These are phyloP conservation scores for Eragrostis tef DNA, from an alignment of 202 grass and related monocot genomes.

Conservation along the genomic window DNA sequence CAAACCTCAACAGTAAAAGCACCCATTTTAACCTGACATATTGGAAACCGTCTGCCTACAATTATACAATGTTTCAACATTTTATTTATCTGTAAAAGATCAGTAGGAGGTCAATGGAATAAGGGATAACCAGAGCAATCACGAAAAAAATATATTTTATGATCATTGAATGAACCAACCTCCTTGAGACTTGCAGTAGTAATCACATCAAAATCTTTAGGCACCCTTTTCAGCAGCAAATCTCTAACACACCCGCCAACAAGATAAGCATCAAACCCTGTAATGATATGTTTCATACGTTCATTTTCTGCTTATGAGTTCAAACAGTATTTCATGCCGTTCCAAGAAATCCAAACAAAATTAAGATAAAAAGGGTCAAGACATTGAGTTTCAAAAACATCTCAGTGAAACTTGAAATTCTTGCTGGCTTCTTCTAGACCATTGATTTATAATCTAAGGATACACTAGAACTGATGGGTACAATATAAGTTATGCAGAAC, in stretches of 20 bases:
- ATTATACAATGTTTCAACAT: constrained; percentile 54
- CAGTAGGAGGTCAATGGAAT: constrained; percentile 33
- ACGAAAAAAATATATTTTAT: neutral
- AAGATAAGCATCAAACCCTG: constrained; percentile 80
- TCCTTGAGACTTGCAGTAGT: constrained; percentile 69
- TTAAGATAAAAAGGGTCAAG: neutral
- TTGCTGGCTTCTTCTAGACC: neutral
- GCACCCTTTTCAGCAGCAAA: constrained; percentile 64
- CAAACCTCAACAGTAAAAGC: constrained; percentile 68
- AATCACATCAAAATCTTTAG: constrained; percentile 87
- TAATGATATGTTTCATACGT: neutral
- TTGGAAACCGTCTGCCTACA: constrained; percentile 74
- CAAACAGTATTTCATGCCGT: neutral
- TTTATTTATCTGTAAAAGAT: constrained; percentile 63
- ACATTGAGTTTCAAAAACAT: constrained; percentile 6
- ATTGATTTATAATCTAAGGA: too few relatives aligned
- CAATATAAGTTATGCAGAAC: neutral
- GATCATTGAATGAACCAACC: constrained; percentile 49
- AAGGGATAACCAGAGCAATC: neutral
- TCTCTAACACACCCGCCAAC: constrained; percentile 82
- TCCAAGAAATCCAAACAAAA: neutral
- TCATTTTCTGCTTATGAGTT: neutral
- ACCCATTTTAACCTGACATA: constrained; percentile 64
- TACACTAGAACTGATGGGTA: neutral
- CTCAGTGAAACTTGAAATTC: neutral